Conservation (phyloP, 2,329 filamentous ascomycete genomes). For the Cladosporium halotolerans region DNA sequence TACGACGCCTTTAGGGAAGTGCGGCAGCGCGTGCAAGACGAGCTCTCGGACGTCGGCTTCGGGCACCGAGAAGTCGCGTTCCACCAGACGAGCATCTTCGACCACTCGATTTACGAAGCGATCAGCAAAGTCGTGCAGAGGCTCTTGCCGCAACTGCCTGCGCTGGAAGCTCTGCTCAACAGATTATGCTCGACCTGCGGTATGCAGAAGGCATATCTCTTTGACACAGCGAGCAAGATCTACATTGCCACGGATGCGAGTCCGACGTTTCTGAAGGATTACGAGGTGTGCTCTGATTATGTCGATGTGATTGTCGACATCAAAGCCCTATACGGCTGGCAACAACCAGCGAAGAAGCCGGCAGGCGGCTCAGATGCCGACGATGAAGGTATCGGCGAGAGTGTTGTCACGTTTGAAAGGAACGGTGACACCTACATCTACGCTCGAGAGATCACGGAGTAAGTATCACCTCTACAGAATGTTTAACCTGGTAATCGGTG, state of each 20-base stretch:
- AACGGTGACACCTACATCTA: slow-evolving; percentile 56
- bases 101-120: slow-evolving; percentile 96
- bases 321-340: slow-evolving; percentile 87
- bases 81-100: slow-evolving; percentile 96
- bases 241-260: slow-evolving; percentile 95
- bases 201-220: slow-evolving; percentile 97
- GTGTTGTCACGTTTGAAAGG: slow-evolving; percentile 56
- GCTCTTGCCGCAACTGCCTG: slow-evolving; percentile 85
- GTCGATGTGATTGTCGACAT: slow-evolving; percentile 98
- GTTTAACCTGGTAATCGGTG: slow-evolving; percentile 13
- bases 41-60: slow-evolving; percentile 85
- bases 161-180: slow-evolving; percentile 88
- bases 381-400: slow-evolving; percentile 42
- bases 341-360: slow-evolving; percentile 31
- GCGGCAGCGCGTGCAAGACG: slow-evolving; percentile 91
- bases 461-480: slow-evolving; percentile 26
- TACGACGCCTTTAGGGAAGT: slow-evolving; percentile 95
- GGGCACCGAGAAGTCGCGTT: slow-evolving; percentile 92
- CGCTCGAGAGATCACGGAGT: slow-evolving; percentile 62
- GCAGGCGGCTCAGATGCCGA: slow-evolving; percentile 10
- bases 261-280: slow-evolving; percentile 88
- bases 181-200: slow-evolving; percentile 88
- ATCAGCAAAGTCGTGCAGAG: slow-evolving; percentile 99
- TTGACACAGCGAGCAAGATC: slow-evolving; percentile 96
- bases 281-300: slow-evolving; percentile 97